Evolutionary conservation across 2,329 filamentous ascomycete species (phyloP).

Genomic region (Lomentospora prolificans): DNA sequence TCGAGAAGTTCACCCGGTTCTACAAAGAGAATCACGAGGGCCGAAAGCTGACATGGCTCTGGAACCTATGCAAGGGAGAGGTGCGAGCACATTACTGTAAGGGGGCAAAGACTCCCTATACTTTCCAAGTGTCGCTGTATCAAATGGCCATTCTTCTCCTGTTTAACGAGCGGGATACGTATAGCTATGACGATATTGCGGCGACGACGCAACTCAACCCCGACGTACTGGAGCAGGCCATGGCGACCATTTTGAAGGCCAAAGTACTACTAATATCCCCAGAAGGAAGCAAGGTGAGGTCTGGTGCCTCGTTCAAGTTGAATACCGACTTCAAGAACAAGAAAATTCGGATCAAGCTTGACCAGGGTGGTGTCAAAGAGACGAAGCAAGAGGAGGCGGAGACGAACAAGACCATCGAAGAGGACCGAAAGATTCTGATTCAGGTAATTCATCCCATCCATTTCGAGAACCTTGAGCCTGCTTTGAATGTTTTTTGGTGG

Average conservation of each 20-base stretch:
- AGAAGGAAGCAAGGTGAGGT: slow-evolving; percentile 59
- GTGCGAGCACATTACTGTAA: slow-evolving; percentile 90
- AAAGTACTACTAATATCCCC: slow-evolving; percentile 71
- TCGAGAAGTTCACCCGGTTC: slow-evolving; percentile 81
- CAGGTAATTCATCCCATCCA: slow-evolving; percentile 56
- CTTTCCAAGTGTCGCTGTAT: slow-evolving; percentile 93
- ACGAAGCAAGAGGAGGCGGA: slow-evolving; percentile 94
- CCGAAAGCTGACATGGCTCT: slow-evolving; percentile 93
- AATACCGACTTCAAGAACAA: slow-evolving; percentile 98
- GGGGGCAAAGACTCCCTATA: slow-evolving; percentile 81
- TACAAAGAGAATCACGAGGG: slow-evolving; percentile 97
- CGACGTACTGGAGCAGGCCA: slow-evolving; percentile 77
- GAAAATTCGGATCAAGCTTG: slow-evolving; percentile 95
- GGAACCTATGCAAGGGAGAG: slow-evolving; percentile 97
- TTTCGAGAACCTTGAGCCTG: too few species aligned
- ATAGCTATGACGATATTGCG: slow-evolving; percentile 81
- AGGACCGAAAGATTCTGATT: slow-evolving; percentile 90
- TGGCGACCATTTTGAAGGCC: slow-evolving; percentile 83
- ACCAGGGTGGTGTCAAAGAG: slow-evolving; percentile 89
- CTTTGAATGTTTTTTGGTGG: too few species aligned
- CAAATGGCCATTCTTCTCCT: slow-evolving; percentile 94
- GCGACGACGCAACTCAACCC: slow-evolving; percentile 68
- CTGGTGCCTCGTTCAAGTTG: slow-evolving; percentile 70
- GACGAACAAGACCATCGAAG: slow-evolving; percentile 98
- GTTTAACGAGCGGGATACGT: slow-evolving; percentile 83